Evolutionary conservation across 1,139 yeast genomes (phyloP).

Genomic region (Magnusiomyces clavatus): DNA sequence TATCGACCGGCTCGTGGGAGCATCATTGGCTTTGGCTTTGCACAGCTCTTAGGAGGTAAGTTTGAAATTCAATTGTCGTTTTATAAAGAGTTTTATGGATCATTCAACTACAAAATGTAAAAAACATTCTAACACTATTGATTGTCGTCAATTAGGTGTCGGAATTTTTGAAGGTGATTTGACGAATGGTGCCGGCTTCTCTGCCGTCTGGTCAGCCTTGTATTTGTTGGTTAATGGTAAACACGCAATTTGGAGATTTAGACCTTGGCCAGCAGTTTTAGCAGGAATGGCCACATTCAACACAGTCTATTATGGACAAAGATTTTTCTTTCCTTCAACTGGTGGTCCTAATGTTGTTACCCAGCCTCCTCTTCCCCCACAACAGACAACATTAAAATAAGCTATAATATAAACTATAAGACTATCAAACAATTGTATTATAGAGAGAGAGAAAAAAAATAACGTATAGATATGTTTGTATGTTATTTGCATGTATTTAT

Average conservation of each 20-base stretch:
- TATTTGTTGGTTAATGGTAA: slow-evolving; percentile 71
- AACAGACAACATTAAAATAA: background rate
- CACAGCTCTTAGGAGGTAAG: slow-evolving; percentile 64
- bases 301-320: slow-evolving; percentile 58
- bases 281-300: slow-evolving; percentile 55
- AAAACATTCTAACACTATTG: too few relatives aligned
- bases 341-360: too few relatives aligned
- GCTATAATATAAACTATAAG: background rate
- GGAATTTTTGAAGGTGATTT: slow-evolving; percentile 76
- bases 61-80: background rate
- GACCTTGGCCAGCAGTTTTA: slow-evolving; percentile 52
- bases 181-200: slow-evolving; percentile 80
- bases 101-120: too few relatives aligned
- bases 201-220: slow-evolving; percentile 71
- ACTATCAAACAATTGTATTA: too few relatives aligned
- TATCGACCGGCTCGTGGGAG: slow-evolving; percentile 42
- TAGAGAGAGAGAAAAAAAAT: too few relatives aligned
- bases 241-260: slow-evolving; percentile 43
- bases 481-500: too few relatives aligned
- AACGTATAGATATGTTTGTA: too few relatives aligned
- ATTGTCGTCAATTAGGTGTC: slow-evolving; percentile 30
- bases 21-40: slow-evolving; percentile 55
- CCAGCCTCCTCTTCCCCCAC: too few relatives aligned
- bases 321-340: slow-evolving; percentile 42
- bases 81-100: too few relatives aligned